These are phyloP conservation scores for Pharnaceum exiguum DNA, from an alignment of 148 eudicot genomes.

Conservation along the genomic window DNA sequence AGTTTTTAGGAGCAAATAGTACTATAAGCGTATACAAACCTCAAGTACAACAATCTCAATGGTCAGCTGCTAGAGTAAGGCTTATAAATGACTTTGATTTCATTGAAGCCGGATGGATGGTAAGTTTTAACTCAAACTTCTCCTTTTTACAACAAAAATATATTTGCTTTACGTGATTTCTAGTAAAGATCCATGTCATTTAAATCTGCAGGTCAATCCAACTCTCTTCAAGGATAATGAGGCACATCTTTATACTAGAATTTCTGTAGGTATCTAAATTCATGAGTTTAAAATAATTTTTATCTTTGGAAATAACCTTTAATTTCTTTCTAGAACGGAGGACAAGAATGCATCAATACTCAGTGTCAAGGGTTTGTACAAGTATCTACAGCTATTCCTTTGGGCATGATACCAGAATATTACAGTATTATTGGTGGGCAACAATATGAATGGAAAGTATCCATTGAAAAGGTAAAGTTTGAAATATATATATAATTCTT, in stretches of 20 bases:
- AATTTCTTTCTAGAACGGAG: too few species aligned
- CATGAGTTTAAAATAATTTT: too few species aligned
- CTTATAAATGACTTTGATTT: constrained; percentile 1
- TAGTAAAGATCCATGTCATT: too few species aligned
- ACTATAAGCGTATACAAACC: background rate
- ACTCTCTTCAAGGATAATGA: too few species aligned
- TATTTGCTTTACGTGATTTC: too few species aligned
- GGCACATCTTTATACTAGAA: too few species aligned
- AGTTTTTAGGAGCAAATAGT: background rate
- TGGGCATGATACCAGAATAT: background rate
- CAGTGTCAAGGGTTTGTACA: background rate
- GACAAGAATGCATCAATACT: background rate
- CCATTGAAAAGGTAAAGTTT: background rate
- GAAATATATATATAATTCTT: too few species aligned
- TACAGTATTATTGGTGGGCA: background rate
- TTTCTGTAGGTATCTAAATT: too few species aligned
- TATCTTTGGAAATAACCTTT: too few species aligned
- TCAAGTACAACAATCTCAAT: background rate
- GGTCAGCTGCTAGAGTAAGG: background rate
- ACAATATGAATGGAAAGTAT: background rate
- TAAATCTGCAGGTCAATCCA: too few species aligned
- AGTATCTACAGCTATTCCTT: background rate
- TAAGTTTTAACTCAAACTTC: too few species aligned
- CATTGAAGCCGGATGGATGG: constrained; percentile 8
- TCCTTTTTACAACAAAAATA: too few species aligned